phyloP scores from a whole-genome alignment of 2,329 filamentous ascomycete species.

The Pezicula neosporulosa region DNA sequence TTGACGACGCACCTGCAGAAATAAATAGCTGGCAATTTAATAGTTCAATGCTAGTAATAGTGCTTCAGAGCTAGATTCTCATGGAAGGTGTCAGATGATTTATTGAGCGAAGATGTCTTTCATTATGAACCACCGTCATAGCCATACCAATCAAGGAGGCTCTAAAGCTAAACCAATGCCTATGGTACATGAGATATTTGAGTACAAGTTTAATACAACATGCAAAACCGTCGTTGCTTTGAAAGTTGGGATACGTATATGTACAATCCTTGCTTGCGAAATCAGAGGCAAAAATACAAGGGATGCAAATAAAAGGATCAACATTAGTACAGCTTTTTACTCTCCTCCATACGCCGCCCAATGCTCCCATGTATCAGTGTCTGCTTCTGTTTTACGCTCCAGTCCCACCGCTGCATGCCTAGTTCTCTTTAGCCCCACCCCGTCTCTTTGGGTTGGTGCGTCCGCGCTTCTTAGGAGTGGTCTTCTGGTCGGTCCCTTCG shows the following conservation, averaged over 20 bases:
- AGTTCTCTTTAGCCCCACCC: constrained; percentile 24
- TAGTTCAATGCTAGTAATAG: no score
- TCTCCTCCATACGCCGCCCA: constrained; percentile 8
- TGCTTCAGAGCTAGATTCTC: no score
- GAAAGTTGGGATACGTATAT: background rate
- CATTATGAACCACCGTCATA: background rate
- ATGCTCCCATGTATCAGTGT: constrained; percentile 5
- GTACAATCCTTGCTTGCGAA: background rate
- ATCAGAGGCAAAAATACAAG: background rate
- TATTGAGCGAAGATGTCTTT: constrained; percentile 3
- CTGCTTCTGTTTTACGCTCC: no score
- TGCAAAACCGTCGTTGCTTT: no score
- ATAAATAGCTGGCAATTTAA: no score
- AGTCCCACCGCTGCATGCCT: no score
- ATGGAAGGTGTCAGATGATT: no score
- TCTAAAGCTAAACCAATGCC: background rate
- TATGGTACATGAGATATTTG: no score
- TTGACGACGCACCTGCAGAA: no score
- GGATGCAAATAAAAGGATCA: background rate
- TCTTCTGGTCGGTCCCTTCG: constrained; percentile 64
- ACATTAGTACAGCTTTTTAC: background rate
- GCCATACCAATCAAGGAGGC: no score
- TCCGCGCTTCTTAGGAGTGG: constrained; percentile 51
- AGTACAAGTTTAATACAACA: no score
- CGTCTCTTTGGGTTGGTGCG: constrained; percentile 55